Percentiles rank a stretch among this genome's conserved stretches.
phyloP scores from a whole-genome alignment of 164 flowering plant species.

The Aristolochia contorta region DNA sequence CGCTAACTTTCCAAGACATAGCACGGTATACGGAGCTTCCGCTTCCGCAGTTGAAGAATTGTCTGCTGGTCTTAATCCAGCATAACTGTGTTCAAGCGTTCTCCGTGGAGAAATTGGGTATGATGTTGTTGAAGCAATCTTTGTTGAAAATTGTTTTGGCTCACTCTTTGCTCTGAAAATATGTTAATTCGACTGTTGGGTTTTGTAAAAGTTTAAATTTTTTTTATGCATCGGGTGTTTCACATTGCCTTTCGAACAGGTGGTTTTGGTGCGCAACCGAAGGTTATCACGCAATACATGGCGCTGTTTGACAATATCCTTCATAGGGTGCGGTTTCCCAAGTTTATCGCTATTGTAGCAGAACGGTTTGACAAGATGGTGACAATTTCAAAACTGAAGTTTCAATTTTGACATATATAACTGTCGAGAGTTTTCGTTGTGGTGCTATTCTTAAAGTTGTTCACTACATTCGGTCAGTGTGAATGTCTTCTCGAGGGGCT shows the following conservation, averaged over 20 bases:
- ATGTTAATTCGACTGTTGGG: too few relatives aligned
- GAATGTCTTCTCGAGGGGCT: constrained; percentile 48
- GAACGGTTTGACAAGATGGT: constrained; percentile 56
- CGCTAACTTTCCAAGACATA: constrained; percentile 31
- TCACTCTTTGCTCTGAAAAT: too few relatives aligned
- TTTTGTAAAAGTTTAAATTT: not conserved
- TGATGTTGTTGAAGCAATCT: not conserved
- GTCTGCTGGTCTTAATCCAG: constrained; percentile 72
- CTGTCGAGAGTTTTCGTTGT: not conserved
- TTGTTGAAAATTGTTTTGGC: too few relatives aligned
- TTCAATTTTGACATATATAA: not conserved
- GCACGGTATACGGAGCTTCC: constrained; percentile 38
- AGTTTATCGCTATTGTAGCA: constrained; percentile 49
- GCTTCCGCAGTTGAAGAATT: constrained; percentile 37
- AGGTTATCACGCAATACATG: constrained; percentile 38
- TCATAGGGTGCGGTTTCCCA: constrained; percentile 70
- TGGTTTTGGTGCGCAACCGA: constrained; percentile 25
- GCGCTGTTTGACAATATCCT: constrained; percentile 58
- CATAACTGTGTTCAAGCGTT: constrained; percentile 94
- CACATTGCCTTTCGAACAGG: constrained; percentile 18
- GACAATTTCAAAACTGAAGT: constrained; percentile 5
- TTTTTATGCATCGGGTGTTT: not conserved
- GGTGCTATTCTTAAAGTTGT: not conserved
- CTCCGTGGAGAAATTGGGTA: constrained; percentile 34
- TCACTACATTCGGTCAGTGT: constrained; percentile 30